phyloP scores from a whole-genome alignment of 352 stramenopile species.

The Globisporangium orthogonon region DNA sequence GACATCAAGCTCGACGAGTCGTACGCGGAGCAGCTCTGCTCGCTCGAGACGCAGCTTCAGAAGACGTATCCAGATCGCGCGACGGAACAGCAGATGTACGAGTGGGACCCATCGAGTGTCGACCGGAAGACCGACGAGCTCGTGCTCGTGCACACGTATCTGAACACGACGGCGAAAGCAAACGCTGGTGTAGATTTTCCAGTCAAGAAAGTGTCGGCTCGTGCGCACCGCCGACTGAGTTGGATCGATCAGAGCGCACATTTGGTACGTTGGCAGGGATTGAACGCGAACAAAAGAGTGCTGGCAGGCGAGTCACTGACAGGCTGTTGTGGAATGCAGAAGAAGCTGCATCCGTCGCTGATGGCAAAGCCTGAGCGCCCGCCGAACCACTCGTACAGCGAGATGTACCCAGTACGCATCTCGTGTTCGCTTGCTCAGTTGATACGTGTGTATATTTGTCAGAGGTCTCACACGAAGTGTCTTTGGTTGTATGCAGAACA shows the following conservation, averaged over 20 bases:
- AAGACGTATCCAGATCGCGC: conserved; percentile 29
- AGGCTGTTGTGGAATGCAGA: conserved; percentile 17
- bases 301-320: not conserved
- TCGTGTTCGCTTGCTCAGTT: not conserved
- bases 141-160: conserved; percentile 72
- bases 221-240: conserved; percentile 25
- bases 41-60: conserved; percentile 59
- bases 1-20: conserved; percentile 84
- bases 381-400: conserved; percentile 70
- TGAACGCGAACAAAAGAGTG: not conserved
- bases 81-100: conserved; percentile 62
- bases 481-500: conserved; percentile 25
- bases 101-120: conserved; percentile 42
- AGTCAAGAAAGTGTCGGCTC: conserved; percentile 16
- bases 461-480: not conserved
- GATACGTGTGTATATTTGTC: not conserved
- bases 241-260: conserved; percentile 71
- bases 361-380: conserved; percentile 59
- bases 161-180: conserved; percentile 37
- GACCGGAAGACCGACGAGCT: conserved; percentile 58
- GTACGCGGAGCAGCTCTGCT: conserved; percentile 69
- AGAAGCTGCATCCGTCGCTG: conserved; percentile 47
- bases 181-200: conserved; percentile 9
- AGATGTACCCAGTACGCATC: conserved; percentile 50
- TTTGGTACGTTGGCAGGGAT: conserved; percentile 27